Conservation (phyloP, 202 grass and related monocot genomes). For the Tripidium arundinaceum region DNA sequence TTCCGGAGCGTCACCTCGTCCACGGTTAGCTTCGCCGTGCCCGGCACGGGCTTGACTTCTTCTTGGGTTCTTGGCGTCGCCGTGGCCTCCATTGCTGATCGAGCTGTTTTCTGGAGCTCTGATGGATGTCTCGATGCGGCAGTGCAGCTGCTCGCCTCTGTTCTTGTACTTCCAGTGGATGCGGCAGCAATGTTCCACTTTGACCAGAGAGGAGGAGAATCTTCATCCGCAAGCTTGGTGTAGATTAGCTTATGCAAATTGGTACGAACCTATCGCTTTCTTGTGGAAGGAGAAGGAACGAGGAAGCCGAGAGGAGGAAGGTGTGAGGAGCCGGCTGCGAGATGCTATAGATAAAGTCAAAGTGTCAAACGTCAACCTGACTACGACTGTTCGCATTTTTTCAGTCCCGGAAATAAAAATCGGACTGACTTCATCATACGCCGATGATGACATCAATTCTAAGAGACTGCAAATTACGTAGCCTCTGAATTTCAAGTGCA, state of each 20-base stretch:
- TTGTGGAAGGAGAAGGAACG: not conserved
- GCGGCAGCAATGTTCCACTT: not conserved
- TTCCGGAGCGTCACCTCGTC: slow-evolving; percentile 47
- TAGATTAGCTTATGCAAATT: not conserved
- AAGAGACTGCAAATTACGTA: too few relatives aligned
- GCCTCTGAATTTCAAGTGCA: too few relatives aligned
- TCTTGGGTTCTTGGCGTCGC: not conserved
- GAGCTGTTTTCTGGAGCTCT: not conserved
- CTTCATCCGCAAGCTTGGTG: slow-evolving; percentile 6
- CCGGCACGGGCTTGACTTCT: not conserved
- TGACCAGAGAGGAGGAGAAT: not conserved
- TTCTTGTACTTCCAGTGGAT: not conserved
- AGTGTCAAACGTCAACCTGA: not conserved
- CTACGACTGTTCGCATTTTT: not conserved
- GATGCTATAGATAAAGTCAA: too few relatives aligned
- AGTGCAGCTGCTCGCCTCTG: not conserved
- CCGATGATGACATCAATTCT: too few relatives aligned
- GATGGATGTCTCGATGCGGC: not conserved
- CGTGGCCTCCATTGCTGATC: slow-evolving; percentile 2
- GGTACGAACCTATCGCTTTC: not conserved
- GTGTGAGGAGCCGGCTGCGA: not conserved
- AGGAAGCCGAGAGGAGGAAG: not conserved
- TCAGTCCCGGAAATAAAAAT: too few relatives aligned
- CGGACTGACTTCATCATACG: too few relatives aligned
- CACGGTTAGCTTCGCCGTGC: not conserved